These are phyloP conservation scores for Rhizophagus sp. DNA, from an alignment of 192 early-diverging fungal species.

Conservation along the genomic window DNA sequence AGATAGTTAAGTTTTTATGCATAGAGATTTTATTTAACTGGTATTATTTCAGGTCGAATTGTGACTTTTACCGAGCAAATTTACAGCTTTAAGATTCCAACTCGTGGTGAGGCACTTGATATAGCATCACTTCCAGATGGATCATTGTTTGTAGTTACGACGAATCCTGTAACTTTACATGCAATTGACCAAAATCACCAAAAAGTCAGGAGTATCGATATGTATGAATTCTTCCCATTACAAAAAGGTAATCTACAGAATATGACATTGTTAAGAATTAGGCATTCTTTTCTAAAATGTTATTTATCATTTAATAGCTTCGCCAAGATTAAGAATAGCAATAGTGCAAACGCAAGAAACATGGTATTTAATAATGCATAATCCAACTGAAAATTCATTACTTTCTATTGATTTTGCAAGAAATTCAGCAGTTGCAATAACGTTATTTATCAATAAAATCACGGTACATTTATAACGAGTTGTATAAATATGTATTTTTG, in stretches of 20 bases:
- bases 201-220: conserved; percentile 52
- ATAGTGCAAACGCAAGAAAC: conserved; percentile 39
- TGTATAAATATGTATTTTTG: background rate
- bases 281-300: background rate
- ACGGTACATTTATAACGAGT: background rate
- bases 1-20: background rate
- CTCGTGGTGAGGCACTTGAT: conserved; percentile 66
- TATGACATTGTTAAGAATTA: background rate
- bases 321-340: conserved; percentile 51
- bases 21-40: background rate
- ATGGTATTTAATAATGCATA: conserved; percentile 59
- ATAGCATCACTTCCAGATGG: conserved; percentile 51
- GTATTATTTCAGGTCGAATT: conserved; percentile 41
- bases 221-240: conserved; percentile 76
- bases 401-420: conserved; percentile 54
- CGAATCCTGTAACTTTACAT: conserved; percentile 63
- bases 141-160: conserved; percentile 57
- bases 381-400: conserved; percentile 59
- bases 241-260: conserved; percentile 32
- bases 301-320: conserved; percentile 33
- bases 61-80: conserved; percentile 68
- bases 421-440: conserved; percentile 49
- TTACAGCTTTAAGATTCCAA: conserved; percentile 65
- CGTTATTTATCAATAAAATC: conserved; percentile 27
- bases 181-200: conserved; percentile 53